phyloP scores from a whole-genome alignment of 2,329 filamentous ascomycete species.

The Aspergillus aculeatinus region DNA sequence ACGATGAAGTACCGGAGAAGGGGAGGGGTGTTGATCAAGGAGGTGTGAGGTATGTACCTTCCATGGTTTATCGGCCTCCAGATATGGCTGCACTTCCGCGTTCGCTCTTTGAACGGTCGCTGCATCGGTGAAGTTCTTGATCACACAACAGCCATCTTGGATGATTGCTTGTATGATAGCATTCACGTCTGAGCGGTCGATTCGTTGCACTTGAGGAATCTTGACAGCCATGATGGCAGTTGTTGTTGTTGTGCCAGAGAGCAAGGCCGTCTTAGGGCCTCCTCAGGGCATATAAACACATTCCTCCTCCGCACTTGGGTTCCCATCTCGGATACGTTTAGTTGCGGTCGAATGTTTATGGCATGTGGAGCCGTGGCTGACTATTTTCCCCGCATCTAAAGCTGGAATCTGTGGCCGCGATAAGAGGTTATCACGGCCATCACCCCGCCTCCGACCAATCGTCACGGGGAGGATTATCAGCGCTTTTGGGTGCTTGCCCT shows the following conservation, averaged over 20 bases:
- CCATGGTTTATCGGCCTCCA: constrained; percentile 16
- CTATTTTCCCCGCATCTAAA: neutral
- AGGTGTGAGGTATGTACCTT: constrained; percentile 4
- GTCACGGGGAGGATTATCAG: neutral
- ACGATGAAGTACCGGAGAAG: neutral
- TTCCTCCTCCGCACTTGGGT: neutral
- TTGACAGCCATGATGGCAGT: constrained; percentile 4
- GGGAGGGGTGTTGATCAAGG: no score
- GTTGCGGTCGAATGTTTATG: neutral
- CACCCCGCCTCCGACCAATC: neutral
- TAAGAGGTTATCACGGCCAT: neutral
- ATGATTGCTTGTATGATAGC: constrained; percentile 7
- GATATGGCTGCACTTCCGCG: constrained; percentile 9
- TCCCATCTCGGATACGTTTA: neutral
- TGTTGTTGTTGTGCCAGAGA: neutral
- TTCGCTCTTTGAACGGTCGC: constrained; percentile 5
- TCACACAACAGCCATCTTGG: constrained; percentile 12
- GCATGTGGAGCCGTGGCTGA: neutral
- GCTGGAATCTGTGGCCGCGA: no score
- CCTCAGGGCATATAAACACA: neutral
- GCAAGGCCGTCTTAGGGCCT: neutral
- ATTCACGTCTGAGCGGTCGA: constrained; percentile 6
- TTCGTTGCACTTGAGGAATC: constrained; percentile 7
- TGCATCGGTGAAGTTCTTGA: constrained; percentile 10
- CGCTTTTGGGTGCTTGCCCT: no score